A percentile compares a stretch with the other conserved stretches of the same genome.
phyloP scores from a whole-genome alignment of 2,329 filamentous ascomycete species.

The Penicillium sp. region DNA sequence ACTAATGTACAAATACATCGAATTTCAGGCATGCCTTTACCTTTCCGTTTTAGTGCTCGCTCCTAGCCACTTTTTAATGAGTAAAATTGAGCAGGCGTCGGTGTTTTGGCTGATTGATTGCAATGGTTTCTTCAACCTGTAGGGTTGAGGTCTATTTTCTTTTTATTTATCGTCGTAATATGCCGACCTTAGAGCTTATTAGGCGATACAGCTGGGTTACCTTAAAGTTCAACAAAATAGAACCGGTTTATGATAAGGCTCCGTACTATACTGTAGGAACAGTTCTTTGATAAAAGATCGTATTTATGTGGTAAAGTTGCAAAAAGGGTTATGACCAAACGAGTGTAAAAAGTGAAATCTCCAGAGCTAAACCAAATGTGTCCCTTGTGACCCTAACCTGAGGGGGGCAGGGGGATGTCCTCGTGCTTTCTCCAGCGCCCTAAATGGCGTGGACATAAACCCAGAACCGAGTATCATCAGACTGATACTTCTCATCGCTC shows the following conservation, averaged over 20 bases:
- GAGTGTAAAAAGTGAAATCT: background rate
- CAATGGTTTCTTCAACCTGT: background rate
- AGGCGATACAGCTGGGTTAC: background rate
- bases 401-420: background rate
- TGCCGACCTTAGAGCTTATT: too few species aligned
- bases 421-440: background rate
- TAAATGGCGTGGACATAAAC: background rate
- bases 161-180: too few species aligned
- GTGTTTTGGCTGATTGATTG: too few species aligned
- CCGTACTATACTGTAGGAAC: background rate
- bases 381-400: background rate
- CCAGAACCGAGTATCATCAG: background rate
- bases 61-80: background rate
- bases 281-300: background rate
- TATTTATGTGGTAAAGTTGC: background rate
- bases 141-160: background rate
- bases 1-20: background rate
- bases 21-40: background rate
- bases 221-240: background rate
- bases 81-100: too few species aligned
- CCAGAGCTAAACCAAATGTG: too few species aligned
- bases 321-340: background rate
- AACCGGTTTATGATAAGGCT: background rate
- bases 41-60: background rate
- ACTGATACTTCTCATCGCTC: background rate